These are phyloP conservation scores for Hyphopichia pseudoburtonii DNA, from an alignment of 1,139 yeast species.

Conservation along the genomic window DNA sequence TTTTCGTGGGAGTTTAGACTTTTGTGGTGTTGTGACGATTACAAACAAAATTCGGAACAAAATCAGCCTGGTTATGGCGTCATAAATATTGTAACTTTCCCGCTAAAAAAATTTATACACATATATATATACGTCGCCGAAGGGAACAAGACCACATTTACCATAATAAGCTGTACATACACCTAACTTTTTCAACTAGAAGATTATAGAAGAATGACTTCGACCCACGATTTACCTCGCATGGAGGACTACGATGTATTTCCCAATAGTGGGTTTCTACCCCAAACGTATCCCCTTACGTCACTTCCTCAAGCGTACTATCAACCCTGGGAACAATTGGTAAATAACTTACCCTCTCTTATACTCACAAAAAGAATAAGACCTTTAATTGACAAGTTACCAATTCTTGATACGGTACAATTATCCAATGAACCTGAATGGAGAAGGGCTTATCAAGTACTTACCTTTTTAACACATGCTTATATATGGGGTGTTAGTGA, in stretches of 20 bases:
- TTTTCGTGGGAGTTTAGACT: no score
- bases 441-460: conserved; percentile 76
- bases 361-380: conserved; percentile 67
- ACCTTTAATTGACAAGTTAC: conserved; percentile 57
- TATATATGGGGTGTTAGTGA: conserved; percentile 82
- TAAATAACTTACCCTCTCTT: conserved; percentile 66
- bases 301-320: conserved; percentile 62
- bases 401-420: conserved; percentile 46
- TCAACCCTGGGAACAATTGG: conserved; percentile 76
- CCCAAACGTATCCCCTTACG: conserved; percentile 57
- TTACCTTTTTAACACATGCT: conserved; percentile 82
- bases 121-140: no score
- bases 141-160: no score
- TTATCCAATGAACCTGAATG: conserved; percentile 50
- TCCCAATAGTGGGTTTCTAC: not conserved
- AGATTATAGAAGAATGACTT: not conserved
- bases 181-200: no score
- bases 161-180: no score
- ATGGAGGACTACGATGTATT: conserved; percentile 66
- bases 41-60: no score
- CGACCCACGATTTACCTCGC: no score
- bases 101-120: not conserved
- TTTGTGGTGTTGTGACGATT: no score
- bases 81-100: no score
- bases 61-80: no score